phyloP scores from a whole-genome alignment of 148 eudicot species.

The Rhododendron henanense region DNA sequence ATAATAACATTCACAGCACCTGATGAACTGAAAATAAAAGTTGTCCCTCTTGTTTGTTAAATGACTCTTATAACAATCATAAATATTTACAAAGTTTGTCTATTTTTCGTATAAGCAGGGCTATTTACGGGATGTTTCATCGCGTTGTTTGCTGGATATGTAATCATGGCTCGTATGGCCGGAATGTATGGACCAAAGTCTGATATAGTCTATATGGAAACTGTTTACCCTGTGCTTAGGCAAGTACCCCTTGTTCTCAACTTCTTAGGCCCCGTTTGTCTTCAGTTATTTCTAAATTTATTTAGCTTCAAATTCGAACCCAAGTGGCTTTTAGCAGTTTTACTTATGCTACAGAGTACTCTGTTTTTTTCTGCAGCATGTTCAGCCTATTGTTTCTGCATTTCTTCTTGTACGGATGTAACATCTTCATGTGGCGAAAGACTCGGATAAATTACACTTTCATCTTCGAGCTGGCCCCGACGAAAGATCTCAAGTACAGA shows the following conservation, averaged over 20 bases:
- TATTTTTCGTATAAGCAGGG: slow-evolving; percentile 36
- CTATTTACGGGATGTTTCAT: slow-evolving; percentile 80
- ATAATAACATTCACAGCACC: neutral
- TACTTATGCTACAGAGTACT: neutral
- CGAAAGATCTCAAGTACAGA: slow-evolving; percentile 79
- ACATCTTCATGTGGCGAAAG: slow-evolving; percentile 89
- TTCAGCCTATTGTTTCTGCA: slow-evolving; percentile 88
- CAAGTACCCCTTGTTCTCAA: slow-evolving; percentile 28
- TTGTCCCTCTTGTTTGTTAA: neutral
- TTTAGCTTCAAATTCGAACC: neutral
- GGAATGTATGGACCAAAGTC: slow-evolving; percentile 63
- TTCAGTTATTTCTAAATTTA: neutral
- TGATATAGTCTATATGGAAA: slow-evolving; percentile 88
- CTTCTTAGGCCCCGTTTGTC: neutral
- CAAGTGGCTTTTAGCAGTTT: neutral
- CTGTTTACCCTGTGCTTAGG: slow-evolving; percentile 94
- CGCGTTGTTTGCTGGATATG: slow-evolving; percentile 81
- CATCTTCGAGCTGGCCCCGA: slow-evolving; percentile 78
- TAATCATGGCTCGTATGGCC: slow-evolving; percentile 75
- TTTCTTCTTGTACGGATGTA: slow-evolving; percentile 87
- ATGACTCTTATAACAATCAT: neutral
- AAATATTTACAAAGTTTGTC: neutral
- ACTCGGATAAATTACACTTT: slow-evolving; percentile 80
- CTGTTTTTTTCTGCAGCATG: slow-evolving; percentile 53
- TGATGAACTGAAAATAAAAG: neutral